Evolutionary conservation across 257 asterid genomes (phyloP), one percentile per base, ranked within the genome.

Genomic region (Solanum habrochaites): DNA sequence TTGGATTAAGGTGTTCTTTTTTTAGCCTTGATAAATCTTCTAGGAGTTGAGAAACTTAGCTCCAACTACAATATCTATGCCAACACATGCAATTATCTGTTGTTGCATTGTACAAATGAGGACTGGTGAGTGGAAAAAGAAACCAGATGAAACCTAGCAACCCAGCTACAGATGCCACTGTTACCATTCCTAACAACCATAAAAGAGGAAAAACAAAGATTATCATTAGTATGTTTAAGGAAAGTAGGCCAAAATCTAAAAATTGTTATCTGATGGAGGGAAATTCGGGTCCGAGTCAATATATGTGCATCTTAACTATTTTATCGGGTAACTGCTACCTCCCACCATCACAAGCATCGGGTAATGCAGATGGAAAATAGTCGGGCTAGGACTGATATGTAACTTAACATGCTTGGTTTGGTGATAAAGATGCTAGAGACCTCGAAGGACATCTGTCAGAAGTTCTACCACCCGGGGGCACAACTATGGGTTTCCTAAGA

Each of bases 51-150:
- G 25, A 43, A 78, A 45, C 31, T 90, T 89, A 92, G 90, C 88
- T 86, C 96, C 98, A 95, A 72, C 81, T 64, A 89, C 99, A 96
- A 62, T 93, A 93, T 89, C 96, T 90, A 67, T 93, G 94, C 98
- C 99, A 95, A 86, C 99, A 94, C 70, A 91, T 92, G 96, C 99
- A 96, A 80, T 84, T 72, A 85, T 93, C 91, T 8, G 90, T 89
- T 74, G 27, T 77, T 27, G 58, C 21, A 90, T 94, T 96, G 70
- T 90, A 96, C 77, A 93, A 45, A 35, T 89, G 85, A 3, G 98
- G 97, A 86, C 86, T 92, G 4, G 99, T 93, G 37, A 96, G 84
- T 1, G 97, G 98, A 83, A 92, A 94, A 25, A 96, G 95, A 90
- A 94, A 89, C 92, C 92, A 91, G 49, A 91, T 25, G 94, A 95